A percentile compares a stretch with the other conserved stretches of the same genome.
Evolutionary conservation across 768 basidiomycete genomes (phyloP).

Genomic region (Mycena rebaudengoi): DNA sequence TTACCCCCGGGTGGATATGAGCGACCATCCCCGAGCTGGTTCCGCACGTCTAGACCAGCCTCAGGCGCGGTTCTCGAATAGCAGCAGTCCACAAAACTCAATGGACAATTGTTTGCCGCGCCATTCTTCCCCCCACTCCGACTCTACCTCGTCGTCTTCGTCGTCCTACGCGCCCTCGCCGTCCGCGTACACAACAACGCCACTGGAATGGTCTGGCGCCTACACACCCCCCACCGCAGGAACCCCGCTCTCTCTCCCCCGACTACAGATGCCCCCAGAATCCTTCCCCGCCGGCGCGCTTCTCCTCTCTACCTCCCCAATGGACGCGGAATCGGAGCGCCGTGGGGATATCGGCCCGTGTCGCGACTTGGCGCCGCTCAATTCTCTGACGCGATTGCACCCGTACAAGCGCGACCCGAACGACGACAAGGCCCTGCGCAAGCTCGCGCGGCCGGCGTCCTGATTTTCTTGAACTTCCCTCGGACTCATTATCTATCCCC

Average conservation of each 20-base stretch:
- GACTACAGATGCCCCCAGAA: slow-evolving; percentile 22
- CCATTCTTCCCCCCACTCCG: too few species aligned
- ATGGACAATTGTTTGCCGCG: too few species aligned
- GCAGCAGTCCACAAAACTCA: too few species aligned
- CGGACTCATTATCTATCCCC: too few species aligned
- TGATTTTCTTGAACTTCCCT: too few species aligned
- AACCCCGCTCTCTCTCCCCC: slow-evolving; percentile 8
- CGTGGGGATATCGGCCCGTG: slow-evolving; percentile 38
- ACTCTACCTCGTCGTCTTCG: slow-evolving; percentile 11
- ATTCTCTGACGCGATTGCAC: slow-evolving; percentile 59
- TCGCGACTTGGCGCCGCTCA: slow-evolving; percentile 64
- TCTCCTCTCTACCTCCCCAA: slow-evolving; percentile 5
- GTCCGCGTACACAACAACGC: not conserved
- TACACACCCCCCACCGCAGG: not conserved
- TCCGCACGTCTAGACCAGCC: too few species aligned
- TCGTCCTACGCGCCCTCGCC: not conserved
- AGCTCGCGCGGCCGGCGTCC: slow-evolving; percentile 37
- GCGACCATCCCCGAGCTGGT: too few species aligned
- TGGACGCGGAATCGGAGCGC: slow-evolving; percentile 26
- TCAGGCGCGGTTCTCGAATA: too few species aligned
- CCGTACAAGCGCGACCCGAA: slow-evolving; percentile 67
- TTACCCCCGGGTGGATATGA: too few species aligned
- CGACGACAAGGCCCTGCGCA: slow-evolving; percentile 69
- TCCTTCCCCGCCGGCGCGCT: slow-evolving; percentile 17
- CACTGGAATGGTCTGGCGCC: too few species aligned